Base-by-base conservation (phyloP, 306 rosid genomes). In the Herpetospermum pedunculosum region DNA sequence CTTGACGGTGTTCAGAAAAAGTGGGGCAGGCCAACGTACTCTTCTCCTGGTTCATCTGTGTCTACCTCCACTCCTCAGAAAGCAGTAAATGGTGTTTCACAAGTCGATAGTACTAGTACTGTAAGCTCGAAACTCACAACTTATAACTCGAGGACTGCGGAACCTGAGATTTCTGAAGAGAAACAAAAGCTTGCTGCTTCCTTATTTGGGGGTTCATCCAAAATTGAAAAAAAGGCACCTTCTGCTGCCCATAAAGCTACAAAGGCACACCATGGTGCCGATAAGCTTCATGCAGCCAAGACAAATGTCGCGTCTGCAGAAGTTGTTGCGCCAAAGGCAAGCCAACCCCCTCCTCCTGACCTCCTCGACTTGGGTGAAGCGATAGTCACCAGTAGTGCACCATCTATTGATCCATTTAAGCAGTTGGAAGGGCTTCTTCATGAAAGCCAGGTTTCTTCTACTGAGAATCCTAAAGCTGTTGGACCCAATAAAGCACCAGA, bases 131-230 rank as follows among this genome's bases (percentile, higher is more conserved):
- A 82, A 80, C 70, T 78, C 77, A 50, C 88, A 72, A 75, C 76
- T 75, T 84, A 86, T 59, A 89, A 84, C 76, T 80, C 88, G 3
- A 85, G 85, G 81, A 89, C 76, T 84, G 30, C 82, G 13, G 81
- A 68, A 34, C 86, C 82, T 81, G 95, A 92, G 76, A 84, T 87
- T 79, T 35, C 81, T 80, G 78, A 83, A 4, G 95, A 92, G 78
- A 92, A 87, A 85, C 95, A 92, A 87, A 92, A 81, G 87, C 94
- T 92, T 85, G 98, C 96, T 34, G 90, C 89, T 85, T 88, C 96
- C 35, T 85, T 92, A 77, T 90, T 90, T 85, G 96, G 98, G 32
- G 92, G 89, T 64, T 72, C 95, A 34, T 82, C 88, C 59, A 84
- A 84, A 82, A 75, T 76, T 2, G 92, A 90, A 78, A 90, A 78